phyloP scores from a whole-genome alignment of 768 basidiomycete species.

The Panaeolus cyanescens region DNA sequence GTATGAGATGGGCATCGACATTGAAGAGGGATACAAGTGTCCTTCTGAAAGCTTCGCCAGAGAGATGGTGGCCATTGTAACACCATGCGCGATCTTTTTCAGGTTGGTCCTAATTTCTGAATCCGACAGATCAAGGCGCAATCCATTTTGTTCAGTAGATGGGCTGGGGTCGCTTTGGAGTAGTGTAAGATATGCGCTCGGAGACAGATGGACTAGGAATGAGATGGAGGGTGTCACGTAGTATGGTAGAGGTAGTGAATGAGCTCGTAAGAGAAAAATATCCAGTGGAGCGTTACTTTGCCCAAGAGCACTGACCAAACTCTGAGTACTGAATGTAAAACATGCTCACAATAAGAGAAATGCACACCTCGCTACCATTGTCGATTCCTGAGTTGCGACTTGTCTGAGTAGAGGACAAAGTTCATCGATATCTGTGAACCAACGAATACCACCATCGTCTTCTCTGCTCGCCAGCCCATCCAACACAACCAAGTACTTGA shows the following conservation, averaged over 20 bases:
- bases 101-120: constrained; percentile 49
- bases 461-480: constrained; percentile 66
- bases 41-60: constrained; percentile 36
- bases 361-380: constrained; percentile 54
- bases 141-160: constrained; percentile 23
- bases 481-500: constrained; percentile 71
- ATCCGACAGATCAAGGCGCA: constrained; percentile 55
- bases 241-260: constrained; percentile 74
- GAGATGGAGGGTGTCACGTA: constrained; percentile 67
- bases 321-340: constrained; percentile 9
- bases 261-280: constrained; percentile 65
- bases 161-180: constrained; percentile 31
- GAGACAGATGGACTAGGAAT: constrained; percentile 73
- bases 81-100: constrained; percentile 42
- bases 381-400: constrained; percentile 56
- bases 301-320: constrained; percentile 36
- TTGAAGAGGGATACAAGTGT: constrained; percentile 42
- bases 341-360: not conserved
- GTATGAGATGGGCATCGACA: constrained; percentile 40
- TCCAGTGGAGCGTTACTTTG: constrained; percentile 59
- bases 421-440: constrained; percentile 71
- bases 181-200: constrained; percentile 66
- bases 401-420: constrained; percentile 49
- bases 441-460: constrained; percentile 64
- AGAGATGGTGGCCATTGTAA: constrained; percentile 56